Conservation (phyloP, 805 yeast species). For the Saitoella complicata region DNA sequence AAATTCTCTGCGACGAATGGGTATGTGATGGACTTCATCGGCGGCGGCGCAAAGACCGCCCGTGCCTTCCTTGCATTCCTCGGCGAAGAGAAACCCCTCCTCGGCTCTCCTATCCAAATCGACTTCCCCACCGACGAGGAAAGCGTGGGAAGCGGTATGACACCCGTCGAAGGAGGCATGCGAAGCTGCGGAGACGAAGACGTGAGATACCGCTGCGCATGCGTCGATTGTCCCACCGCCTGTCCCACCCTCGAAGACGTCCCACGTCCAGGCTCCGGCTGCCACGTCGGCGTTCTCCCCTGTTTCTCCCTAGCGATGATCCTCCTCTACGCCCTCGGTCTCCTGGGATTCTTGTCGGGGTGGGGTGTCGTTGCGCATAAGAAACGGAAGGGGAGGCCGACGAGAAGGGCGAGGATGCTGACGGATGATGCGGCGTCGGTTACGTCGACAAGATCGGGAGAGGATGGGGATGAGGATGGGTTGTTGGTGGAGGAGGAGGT, state of each 20-base stretch:
- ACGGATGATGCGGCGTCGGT: conserved; percentile 24
- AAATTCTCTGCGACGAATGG: conserved; percentile 93
- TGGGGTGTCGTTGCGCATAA: conserved; percentile 3
- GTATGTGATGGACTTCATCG: conserved; percentile 88
- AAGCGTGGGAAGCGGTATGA: neutral
- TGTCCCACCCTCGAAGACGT: conserved; percentile 56
- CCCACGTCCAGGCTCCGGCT: conserved; percentile 16
- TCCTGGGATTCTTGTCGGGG: conserved; percentile 13
- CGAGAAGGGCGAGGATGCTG: conserved; percentile 13
- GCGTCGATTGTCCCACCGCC: conserved; percentile 70
- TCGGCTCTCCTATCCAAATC: conserved; percentile 91
- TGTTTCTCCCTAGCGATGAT: conserved; percentile 57
- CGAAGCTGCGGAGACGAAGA: conserved; percentile 43
- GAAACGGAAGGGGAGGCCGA: too few relatives aligned
- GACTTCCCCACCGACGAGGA: conserved; percentile 40
- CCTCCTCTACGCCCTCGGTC: conserved; percentile 28
- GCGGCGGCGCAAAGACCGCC: conserved; percentile 85
- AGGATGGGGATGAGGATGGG: conserved; percentile 21
- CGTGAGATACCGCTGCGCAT: conserved; percentile 55
- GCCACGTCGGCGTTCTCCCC: conserved; percentile 47
- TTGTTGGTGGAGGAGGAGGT: conserved; percentile 14
- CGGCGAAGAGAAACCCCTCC: conserved; percentile 84
- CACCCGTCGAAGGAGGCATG: conserved; percentile 13
- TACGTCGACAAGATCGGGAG: neutral
- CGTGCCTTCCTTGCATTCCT: conserved; percentile 63